Conservation (phyloP, 306 rosid species). For the Parietaria judaica region DNA sequence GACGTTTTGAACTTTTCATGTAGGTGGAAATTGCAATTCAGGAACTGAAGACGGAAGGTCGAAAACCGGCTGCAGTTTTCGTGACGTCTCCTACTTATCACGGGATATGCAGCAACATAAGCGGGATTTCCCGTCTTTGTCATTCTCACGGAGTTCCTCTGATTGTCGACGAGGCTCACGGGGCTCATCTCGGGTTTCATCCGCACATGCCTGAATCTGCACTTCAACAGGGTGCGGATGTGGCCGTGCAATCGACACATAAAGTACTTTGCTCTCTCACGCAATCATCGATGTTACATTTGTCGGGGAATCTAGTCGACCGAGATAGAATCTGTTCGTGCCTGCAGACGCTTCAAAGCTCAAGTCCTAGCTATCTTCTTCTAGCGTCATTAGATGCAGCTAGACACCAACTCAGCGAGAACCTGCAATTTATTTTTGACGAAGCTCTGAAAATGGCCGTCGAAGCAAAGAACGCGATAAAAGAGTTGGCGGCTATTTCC, state of each 20-base stretch:
- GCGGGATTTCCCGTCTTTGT: slow-evolving; percentile 53
- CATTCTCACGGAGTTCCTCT: slow-evolving; percentile 67
- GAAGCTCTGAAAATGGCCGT: slow-evolving; percentile 43
- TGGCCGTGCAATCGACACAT: slow-evolving; percentile 68
- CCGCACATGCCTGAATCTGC: slow-evolving; percentile 62
- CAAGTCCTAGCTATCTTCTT: slow-evolving; percentile 86
- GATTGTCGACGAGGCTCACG: slow-evolving; percentile 93
- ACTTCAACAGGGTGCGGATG: slow-evolving; percentile 72
- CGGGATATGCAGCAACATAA: slow-evolving; percentile 68
- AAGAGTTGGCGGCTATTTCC: slow-evolving; percentile 41
- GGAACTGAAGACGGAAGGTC: slow-evolving; percentile 51
- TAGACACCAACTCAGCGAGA: slow-evolving; percentile 66
- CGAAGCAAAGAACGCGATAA: slow-evolving; percentile 37
- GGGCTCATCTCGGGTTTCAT: slow-evolving; percentile 84
- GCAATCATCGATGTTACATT: slow-evolving; percentile 85
- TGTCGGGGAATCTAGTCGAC: slow-evolving; percentile 53
- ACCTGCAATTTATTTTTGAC: slow-evolving; percentile 45
- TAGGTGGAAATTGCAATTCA: slow-evolving; percentile 63
- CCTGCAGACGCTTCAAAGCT: slow-evolving; percentile 78
- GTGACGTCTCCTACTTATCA: slow-evolving; percentile 85
- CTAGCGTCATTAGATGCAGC: slow-evolving; percentile 90
- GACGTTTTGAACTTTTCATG: background rate
- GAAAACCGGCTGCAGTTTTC: slow-evolving; percentile 62
- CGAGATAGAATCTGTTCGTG: slow-evolving; percentile 55
- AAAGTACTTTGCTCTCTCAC: slow-evolving; percentile 82